Conservation (phyloP, 2,329 filamentous ascomycete genomes). For the Parafenestella ontariensis region DNA sequence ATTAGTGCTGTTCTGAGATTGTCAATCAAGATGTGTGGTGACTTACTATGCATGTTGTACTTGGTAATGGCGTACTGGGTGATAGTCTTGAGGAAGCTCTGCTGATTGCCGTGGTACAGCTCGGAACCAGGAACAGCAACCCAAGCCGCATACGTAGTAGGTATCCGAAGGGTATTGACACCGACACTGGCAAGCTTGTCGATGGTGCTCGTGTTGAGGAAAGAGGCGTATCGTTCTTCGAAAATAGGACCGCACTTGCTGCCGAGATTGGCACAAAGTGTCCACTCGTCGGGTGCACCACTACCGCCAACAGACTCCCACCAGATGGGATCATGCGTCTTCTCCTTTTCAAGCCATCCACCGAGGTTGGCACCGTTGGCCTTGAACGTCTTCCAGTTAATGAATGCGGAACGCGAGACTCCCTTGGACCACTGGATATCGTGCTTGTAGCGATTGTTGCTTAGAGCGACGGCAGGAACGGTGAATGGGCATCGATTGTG, state of each 20-base stretch:
- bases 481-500: too few species aligned
- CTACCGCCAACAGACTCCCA: conserved; percentile 29
- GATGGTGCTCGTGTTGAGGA: conserved; percentile 39
- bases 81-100: conserved; percentile 36
- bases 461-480: too few species aligned
- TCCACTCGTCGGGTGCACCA: conserved; percentile 45
- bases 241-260: conserved; percentile 36
- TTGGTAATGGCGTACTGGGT: conserved; percentile 46
- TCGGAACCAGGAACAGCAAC: conserved; percentile 42
- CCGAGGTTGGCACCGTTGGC: conserved; percentile 38
- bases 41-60: conserved; percentile 48
- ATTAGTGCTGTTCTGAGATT: too few species aligned
- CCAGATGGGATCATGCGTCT: conserved; percentile 33
- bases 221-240: conserved; percentile 40
- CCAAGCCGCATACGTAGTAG: conserved; percentile 49
- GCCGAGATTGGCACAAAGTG: conserved; percentile 40
- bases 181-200: conserved; percentile 42
- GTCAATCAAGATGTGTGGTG: too few species aligned
- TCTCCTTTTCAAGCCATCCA: conserved; percentile 46
- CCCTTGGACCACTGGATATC: not conserved
- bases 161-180: conserved; percentile 46
- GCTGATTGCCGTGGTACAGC: conserved; percentile 45
- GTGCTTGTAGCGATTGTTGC: too few species aligned
- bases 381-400: conserved; percentile 26
- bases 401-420: too few species aligned